Evolutionary conservation across 164 flowering plant species (phyloP), one percentile per base, ranked within the genome.

Genomic region (Berberis vulgaris): DNA sequence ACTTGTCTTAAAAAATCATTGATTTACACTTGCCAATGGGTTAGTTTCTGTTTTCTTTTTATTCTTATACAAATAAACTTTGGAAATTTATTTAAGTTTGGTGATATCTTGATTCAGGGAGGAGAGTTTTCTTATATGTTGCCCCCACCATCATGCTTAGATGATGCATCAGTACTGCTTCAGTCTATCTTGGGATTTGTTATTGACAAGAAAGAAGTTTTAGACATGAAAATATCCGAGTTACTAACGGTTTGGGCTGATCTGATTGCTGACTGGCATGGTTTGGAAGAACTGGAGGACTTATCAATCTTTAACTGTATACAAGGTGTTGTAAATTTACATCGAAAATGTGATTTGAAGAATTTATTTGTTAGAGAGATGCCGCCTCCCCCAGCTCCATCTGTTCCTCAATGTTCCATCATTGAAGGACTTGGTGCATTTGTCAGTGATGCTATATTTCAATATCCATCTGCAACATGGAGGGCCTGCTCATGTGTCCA

Each of bases 261-360:
- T 50, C 61, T 85, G 62, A 80, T 89, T 73, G 83, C 91, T 10
- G 85, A 85, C 43, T 89, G 91, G 93, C 84, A 89, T 75, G 83
- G 83, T 49, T 86, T 91, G 96, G 96, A 89, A 73, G 96, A 86
- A 64, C 59, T 75, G 66, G 93, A 86, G 71, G 89, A 87, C 65
- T 70, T 82, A 44, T 76, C 81, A 44, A 67, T 82, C 41, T 86
- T 86, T 78, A 78, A 78, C 45, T 79, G 83, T 75, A 82, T 87
- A 38, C 74, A 69, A 68, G 89, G 84, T 67, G 82, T 76, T 59
- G 83, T 83, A 57, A 70, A 61, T 64, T 72, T 89, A 44, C 71
- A 81, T 42, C 71, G 59, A 45, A 80, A 70, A 67, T 79, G 66
- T 74, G 80, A 67, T 11, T 44, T 85, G 61, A 76, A 73, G 57